phyloP scores from a whole-genome alignment of 306 rosid genomes.

The Carpinus viminea region DNA sequence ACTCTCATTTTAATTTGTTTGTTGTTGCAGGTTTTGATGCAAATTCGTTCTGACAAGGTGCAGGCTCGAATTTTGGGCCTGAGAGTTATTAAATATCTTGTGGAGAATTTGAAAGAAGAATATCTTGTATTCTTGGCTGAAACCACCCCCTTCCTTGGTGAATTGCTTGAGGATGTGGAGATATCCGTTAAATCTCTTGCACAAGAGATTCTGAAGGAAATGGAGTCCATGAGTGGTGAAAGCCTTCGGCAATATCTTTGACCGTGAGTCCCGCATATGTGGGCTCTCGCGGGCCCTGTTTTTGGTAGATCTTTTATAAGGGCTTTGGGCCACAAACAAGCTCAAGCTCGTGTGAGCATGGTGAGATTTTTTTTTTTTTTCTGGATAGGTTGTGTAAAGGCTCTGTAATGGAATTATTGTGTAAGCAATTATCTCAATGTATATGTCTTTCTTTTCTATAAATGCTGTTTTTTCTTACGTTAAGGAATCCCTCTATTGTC shows the following conservation, averaged over 20 bases:
- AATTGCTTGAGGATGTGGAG: conserved; percentile 89
- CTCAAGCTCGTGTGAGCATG: neutral
- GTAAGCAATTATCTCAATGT: neutral
- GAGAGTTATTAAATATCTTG: conserved; percentile 57
- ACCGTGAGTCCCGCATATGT: neutral
- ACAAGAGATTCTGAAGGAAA: conserved; percentile 71
- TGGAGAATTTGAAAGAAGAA: conserved; percentile 88
- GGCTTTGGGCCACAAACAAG: no score
- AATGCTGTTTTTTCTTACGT: neutral
- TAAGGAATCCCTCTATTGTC: neutral
- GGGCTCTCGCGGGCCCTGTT: neutral
- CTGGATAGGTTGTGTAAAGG: neutral
- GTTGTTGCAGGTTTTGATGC: conserved; percentile 80
- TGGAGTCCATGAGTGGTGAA: conserved; percentile 85
- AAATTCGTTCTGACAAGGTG: conserved; percentile 71
- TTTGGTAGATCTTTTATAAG: neutral
- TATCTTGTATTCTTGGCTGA: conserved; percentile 77
- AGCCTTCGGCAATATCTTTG: conserved; percentile 63
- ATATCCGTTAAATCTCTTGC: conserved; percentile 81
- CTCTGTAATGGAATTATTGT: neutral
- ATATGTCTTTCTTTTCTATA: neutral
- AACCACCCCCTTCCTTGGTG: conserved; percentile 93
- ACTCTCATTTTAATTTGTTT: conserved; percentile 7
- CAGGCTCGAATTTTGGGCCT: conserved; percentile 83
- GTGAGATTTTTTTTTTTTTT: neutral